Percentiles rank a stretch among this genome's conserved stretches.
Conservation (phyloP, 2,329 filamentous ascomycete genomes). For the Cladosporium sp. region DNA sequence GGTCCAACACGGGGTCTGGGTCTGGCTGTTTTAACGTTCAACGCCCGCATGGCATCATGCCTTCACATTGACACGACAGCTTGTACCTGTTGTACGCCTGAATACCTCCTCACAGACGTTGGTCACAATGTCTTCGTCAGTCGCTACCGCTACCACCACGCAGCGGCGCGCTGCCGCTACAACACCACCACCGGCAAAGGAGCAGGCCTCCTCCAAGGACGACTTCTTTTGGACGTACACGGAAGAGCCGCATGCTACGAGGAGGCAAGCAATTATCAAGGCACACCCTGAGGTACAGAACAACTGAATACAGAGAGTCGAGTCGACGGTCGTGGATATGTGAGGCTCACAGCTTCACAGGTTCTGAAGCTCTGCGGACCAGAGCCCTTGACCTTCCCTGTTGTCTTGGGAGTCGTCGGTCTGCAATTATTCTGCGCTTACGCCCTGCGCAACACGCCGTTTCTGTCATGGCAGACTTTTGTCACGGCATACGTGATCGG, state of each 20-base stretch:
- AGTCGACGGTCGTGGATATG: background rate
- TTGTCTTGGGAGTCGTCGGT: slow-evolving; percentile 75
- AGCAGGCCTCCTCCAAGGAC: slow-evolving; percentile 29
- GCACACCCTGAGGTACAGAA: slow-evolving; percentile 78
- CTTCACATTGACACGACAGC: background rate
- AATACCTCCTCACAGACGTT: background rate
- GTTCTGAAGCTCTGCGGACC: slow-evolving; percentile 95
- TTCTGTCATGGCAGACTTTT: slow-evolving; percentile 81
- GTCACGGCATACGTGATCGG: slow-evolving; percentile 83
- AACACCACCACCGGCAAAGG: background rate
- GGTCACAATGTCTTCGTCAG: slow-evolving; percentile 19
- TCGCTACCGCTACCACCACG: slow-evolving; percentile 22
- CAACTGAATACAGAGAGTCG: slow-evolving; percentile 5
- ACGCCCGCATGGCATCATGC: slow-evolving; percentile 2
- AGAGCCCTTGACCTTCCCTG: slow-evolving; percentile 90
- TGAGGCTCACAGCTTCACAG: slow-evolving; percentile 39
- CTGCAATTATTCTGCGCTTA: slow-evolving; percentile 76
- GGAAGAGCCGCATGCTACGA: slow-evolving; percentile 89
- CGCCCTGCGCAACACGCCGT: slow-evolving; percentile 66
- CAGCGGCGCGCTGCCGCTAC: slow-evolving; percentile 5
- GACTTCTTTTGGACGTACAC: slow-evolving; percentile 99
- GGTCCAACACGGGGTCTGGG: slow-evolving; percentile 3
- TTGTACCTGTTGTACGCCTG: background rate
- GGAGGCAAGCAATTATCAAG: slow-evolving; percentile 92
- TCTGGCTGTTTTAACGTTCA: slow-evolving; percentile 3